Evolutionary conservation across 768 basidiomycete species (phyloP), one percentile per base, ranked within the genome.

Genomic region (Botryobasidium botryosum): DNA sequence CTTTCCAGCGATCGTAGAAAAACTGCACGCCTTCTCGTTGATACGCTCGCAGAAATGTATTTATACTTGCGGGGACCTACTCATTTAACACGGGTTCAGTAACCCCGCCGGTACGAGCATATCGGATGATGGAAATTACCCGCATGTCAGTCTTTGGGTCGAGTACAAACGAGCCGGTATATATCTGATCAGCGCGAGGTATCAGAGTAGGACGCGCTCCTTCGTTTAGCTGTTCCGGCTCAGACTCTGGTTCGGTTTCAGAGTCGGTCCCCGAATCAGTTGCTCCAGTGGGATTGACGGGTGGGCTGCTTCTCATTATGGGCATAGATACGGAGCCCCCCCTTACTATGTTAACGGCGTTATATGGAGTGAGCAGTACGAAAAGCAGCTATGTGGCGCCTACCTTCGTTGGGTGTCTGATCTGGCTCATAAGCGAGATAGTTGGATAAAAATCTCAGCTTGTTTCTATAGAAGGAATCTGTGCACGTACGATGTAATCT

Each of bases 11-110:
- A 12, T 70, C 64, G 62, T 73, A 94, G 40, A 96, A 71, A 61
- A 96, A 96, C 33, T 66, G 59, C 10, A 82, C 73, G 6, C 92
- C 92, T 8, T 88, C 78, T 27, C 86, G 69, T 55, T 97, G 92
- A 55, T 97, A 97, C 27, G 77, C 74, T 44, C 91, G 77, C n/a
- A 96, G 65, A 57, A 78, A 85, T 0, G 77, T 75, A 59, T 91
- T 92, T 53, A 94, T 78, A 3, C 59, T 46, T 6, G 55, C 50
- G 0, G 64, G 64, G 18, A 66, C 50, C 3, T n/a, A n/a, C n/a
- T n/a, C n/a, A n/a, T n/a, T n/a, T n/a, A n/a, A 42, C 40, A 26
- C 13, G 25, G 23, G 27, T 10, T 39, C 13, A 8, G 23, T 42
- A 21, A 7, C 12, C 21, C 15, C 10, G 10, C n/a, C n/a, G 37